phyloP scores from a whole-genome alignment of 306 rosid genomes.

The Ormosia emarginata region DNA sequence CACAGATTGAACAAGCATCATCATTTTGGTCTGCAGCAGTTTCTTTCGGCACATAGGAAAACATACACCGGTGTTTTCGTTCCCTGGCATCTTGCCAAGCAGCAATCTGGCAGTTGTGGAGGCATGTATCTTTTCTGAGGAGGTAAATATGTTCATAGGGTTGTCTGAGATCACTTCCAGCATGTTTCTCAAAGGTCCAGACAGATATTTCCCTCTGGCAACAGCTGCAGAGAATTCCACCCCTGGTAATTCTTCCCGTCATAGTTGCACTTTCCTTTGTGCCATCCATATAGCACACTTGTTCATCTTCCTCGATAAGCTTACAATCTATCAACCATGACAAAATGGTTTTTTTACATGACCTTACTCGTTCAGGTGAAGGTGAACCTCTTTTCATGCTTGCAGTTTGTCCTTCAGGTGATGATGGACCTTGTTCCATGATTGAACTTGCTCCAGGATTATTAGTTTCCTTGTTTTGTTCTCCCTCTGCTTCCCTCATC shows the following conservation, averaged over 20 bases:
- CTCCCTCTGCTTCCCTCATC: neutral
- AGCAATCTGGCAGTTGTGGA: neutral
- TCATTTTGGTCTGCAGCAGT: constrained; percentile 23
- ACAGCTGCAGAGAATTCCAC: constrained; percentile 38
- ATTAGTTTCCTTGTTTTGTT: neutral
- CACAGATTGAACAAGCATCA: constrained; percentile 30
- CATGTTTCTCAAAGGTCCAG: constrained; percentile 39
- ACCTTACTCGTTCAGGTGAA: neutral
- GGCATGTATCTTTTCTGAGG: neutral
- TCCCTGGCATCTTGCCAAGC: neutral
- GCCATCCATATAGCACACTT: constrained; percentile 5
- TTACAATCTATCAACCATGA: constrained; percentile 26
- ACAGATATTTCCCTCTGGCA: constrained; percentile 20
- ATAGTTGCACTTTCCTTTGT: neutral
- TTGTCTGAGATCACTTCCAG: neutral
- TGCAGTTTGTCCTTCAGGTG: neutral
- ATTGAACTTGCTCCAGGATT: neutral
- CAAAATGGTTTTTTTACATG: constrained; percentile 12
- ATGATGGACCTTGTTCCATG: neutral
- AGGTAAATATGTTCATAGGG: constrained; percentile 26
- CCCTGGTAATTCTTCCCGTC: constrained; percentile 14
- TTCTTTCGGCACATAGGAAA: neutral
- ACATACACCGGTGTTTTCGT: neutral
- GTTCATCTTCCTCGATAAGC: neutral
- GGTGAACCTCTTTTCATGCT: neutral